A percentile compares a stretch with the other conserved stretches of the same genome.
phyloP scores from a whole-genome alignment of 2,329 filamentous ascomycete genomes.

The Verticillium dahliae region DNA sequence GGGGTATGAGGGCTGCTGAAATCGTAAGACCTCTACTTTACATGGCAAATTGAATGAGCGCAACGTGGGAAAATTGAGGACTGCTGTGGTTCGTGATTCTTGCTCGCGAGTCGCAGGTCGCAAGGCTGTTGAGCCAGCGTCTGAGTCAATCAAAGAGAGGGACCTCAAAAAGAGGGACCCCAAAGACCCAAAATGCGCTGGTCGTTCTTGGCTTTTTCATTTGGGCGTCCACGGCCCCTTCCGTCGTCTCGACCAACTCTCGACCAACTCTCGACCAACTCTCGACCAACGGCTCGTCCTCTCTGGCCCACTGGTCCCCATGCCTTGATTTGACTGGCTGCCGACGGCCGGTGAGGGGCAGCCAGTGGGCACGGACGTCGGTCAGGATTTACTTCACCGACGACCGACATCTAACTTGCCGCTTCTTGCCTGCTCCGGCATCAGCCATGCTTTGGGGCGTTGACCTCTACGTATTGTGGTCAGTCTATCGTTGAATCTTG shows the following conservation, averaged over 20 bases:
- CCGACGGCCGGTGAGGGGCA: not conserved
- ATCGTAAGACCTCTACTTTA: not conserved
- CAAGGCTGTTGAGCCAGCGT: not conserved
- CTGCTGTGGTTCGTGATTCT: not conserved
- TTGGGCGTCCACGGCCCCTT: not conserved
- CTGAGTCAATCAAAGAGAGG: not conserved
- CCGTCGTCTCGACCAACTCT: not conserved
- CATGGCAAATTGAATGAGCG: not conserved
- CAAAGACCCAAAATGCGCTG: not conserved
- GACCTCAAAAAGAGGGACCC: not conserved
- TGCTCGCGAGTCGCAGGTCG: too few relatives aligned
- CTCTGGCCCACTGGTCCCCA: slow-evolving; percentile 8
- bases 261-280: not conserved
- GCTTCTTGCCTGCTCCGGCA: too few relatives aligned
- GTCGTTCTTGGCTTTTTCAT: not conserved
- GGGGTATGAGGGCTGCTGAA: not conserved
- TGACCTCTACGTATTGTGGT: too few relatives aligned
- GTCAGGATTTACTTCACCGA: not conserved
- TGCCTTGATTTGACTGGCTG: not conserved
- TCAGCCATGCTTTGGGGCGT: too few relatives aligned
- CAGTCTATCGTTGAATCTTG: too few relatives aligned
- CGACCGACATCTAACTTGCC: not conserved
- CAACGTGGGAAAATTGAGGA: not conserved
- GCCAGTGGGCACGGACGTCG: not conserved
- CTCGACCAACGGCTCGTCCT: slow-evolving; percentile 13